These are phyloP conservation scores for Ogataea philodendri DNA, from an alignment of 805 yeast genomes.

Conservation along the genomic window DNA sequence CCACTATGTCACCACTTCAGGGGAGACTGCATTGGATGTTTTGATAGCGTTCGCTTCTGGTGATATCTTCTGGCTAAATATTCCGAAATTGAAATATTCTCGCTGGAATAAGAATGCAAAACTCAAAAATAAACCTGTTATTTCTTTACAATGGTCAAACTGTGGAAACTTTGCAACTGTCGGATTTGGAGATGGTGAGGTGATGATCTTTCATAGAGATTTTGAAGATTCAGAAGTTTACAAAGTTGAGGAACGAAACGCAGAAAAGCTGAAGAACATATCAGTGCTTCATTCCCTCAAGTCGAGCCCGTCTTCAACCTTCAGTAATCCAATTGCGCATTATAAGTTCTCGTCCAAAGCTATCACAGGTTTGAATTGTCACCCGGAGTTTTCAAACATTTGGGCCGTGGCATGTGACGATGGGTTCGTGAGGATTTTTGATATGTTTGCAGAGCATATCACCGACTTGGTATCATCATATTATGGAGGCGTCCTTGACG, in stretches of 20 bases:
- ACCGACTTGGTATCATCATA: conserved; percentile 60
- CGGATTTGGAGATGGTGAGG: conserved; percentile 64
- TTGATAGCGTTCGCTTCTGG: conserved; percentile 65
- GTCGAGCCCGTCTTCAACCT: conserved; percentile 5
- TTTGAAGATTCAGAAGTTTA: conserved; percentile 45
- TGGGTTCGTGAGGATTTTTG: conserved; percentile 60
- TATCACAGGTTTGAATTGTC: conserved; percentile 46
- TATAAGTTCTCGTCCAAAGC: conserved; percentile 61
- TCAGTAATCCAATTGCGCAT: conserved; percentile 59
- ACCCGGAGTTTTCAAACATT: conserved; percentile 41
- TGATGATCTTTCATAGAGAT: conserved; percentile 49
- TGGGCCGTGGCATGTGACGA: conserved; percentile 60
- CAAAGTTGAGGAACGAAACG: conserved; percentile 12
- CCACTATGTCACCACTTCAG: conserved; percentile 22
- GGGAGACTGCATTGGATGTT: conserved; percentile 46
- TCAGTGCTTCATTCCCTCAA: conserved; percentile 28
- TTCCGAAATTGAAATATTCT: conserved; percentile 45
- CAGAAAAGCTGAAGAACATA: conserved; percentile 34
- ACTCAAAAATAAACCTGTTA: conserved; percentile 41
- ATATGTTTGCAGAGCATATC: conserved; percentile 41
- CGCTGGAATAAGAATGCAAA: conserved; percentile 52
- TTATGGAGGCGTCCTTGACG: conserved; percentile 60
- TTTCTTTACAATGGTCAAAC: conserved; percentile 46
- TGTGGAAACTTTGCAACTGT: conserved; percentile 50
- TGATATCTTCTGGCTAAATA: conserved; percentile 62